Percentiles rank a stretch among this genome's conserved stretches.
These are phyloP conservation scores for Posidonia oceanica DNA, from an alignment of 116 monocot genomes.

Conservation along the genomic window DNA sequence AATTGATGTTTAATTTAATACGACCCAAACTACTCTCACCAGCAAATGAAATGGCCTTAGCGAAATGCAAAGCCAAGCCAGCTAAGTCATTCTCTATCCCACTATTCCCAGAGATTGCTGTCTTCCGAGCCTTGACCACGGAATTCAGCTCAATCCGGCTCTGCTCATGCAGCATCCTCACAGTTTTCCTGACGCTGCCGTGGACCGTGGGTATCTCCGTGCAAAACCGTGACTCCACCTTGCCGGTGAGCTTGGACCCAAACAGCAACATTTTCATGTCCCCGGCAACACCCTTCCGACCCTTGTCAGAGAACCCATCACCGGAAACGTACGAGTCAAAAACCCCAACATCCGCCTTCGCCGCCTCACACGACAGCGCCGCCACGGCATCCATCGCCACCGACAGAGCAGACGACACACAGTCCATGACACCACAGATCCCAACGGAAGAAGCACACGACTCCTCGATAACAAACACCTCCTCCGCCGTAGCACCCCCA, in stretches of 20 bases:
- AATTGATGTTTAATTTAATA: slow-evolving; percentile 16
- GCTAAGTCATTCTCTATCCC: slow-evolving; percentile 47
- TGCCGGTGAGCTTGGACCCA: slow-evolving; percentile 62
- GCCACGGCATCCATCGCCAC: slow-evolving; percentile 65
- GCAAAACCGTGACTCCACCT: slow-evolving; percentile 16
- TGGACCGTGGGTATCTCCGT: slow-evolving; percentile 44
- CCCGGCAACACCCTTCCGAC: slow-evolving; percentile 61
- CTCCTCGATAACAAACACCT: slow-evolving; percentile 30
- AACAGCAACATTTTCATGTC: slow-evolving; percentile 67
- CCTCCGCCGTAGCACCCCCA: slow-evolving; percentile 28
- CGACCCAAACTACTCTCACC: slow-evolving; percentile 47
- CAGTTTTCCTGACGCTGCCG: slow-evolving; percentile 56
- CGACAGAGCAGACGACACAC: slow-evolving; percentile 31
- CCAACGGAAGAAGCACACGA: slow-evolving; percentile 27
- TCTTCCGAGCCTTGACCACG: slow-evolving; percentile 26
- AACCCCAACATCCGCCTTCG: slow-evolving; percentile 27
- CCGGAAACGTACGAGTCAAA: slow-evolving; percentile 61
- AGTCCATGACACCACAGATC: slow-evolving; percentile 50
- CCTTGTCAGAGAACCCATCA: slow-evolving; percentile 70
- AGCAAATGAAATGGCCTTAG: slow-evolving; percentile 24
- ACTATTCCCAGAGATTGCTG: slow-evolving; percentile 10
- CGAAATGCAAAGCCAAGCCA: slow-evolving; percentile 22
- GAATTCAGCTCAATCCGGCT: slow-evolving; percentile 64
- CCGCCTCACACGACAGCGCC: slow-evolving; percentile 75
- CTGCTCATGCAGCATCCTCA: slow-evolving; percentile 36